Evolutionary conservation across 495 filamentous ascomycete species (phyloP), one percentile per base, ranked within the genome.

Genomic region (Penicillium paradoxum): DNA sequence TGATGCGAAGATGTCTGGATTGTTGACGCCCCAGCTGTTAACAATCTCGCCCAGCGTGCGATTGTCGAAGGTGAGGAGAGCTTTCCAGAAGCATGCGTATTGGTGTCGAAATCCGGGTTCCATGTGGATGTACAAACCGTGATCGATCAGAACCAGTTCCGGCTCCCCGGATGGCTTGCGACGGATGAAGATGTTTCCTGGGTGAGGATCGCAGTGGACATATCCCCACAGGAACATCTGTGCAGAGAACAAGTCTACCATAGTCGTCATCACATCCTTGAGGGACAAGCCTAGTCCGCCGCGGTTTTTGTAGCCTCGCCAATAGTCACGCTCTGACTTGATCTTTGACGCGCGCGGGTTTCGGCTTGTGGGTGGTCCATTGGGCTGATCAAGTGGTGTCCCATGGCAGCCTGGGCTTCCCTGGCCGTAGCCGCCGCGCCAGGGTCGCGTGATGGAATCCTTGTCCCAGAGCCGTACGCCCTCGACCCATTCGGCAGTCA

Each of bases 401-500:
- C 89, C 89, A 17, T 84, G 82, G 18, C 84, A 86, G 8, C 91
- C 91, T 17, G 89, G 86, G 49, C 85, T 91, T 2, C 87, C 89
- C 53, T 80, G 67, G 11, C 84, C 80, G 74, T 82, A 80, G 18
- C 89, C 87, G 19, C 90, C 90, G 29, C 81, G 65, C 91, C 93
- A 97, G 2, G 79, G 73, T 8, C 75, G 73, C 0, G 80, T 85
- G 55, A 96, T 83, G 17, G 84, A 73, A 2, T 86, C 80, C 58
- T 91, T 95, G 54, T 97, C 90, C 87, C 90, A 95, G 7, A 98
- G 75, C 17, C 90, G 79, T 2, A 96, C 81, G 15, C 92, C 92
- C 67, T 98, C 93, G 45, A 98, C 90, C 93, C 93, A 98, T 64
- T 98, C 92, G 2, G 93, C 89, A 2, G 93, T 95, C 76, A 98